phyloP scores from a whole-genome alignment of 164 flowering plant genomes.

The Vitis rupestris region DNA sequence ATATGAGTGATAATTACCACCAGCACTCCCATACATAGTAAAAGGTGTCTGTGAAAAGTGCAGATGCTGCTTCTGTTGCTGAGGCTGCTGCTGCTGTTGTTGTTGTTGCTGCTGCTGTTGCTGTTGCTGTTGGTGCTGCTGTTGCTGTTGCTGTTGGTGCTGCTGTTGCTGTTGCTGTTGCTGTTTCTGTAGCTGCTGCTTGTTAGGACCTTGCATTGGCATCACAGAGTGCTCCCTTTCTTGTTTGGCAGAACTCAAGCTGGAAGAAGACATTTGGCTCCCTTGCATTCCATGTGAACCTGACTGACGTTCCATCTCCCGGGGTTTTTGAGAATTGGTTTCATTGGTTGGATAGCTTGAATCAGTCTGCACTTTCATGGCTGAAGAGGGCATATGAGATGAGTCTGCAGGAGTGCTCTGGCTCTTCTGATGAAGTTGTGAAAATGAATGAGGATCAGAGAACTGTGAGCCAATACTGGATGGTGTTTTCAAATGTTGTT shows the following conservation, averaged over 20 bases:
- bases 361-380: constrained; percentile 26
- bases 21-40: constrained; percentile 53
- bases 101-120: too few relatives aligned
- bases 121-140: constrained; percentile 35
- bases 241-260: constrained; percentile 30
- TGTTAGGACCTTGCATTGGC: constrained; percentile 45
- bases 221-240: constrained; percentile 45
- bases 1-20: constrained; percentile 45
- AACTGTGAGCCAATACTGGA: constrained; percentile 32
- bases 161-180: too few relatives aligned
- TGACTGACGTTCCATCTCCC: constrained; percentile 36
- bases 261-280: constrained; percentile 42
- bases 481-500: constrained; percentile 30
- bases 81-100: constrained; percentile 4
- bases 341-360: constrained; percentile 27
- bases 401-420: constrained; percentile 26
- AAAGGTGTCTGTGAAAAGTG: constrained; percentile 61
- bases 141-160: constrained; percentile 42
- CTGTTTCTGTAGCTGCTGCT: constrained; percentile 72
- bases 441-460: constrained; percentile 30
- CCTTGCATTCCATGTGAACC: constrained; percentile 45
- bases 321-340: constrained; percentile 26
- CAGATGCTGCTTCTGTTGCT: constrained; percentile 36
- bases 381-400: constrained; percentile 26
- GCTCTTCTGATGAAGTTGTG: constrained; percentile 42